These are phyloP conservation scores for Pythium brassicae DNA, from an alignment of 352 stramenopile genomes.

Conservation along the genomic window DNA sequence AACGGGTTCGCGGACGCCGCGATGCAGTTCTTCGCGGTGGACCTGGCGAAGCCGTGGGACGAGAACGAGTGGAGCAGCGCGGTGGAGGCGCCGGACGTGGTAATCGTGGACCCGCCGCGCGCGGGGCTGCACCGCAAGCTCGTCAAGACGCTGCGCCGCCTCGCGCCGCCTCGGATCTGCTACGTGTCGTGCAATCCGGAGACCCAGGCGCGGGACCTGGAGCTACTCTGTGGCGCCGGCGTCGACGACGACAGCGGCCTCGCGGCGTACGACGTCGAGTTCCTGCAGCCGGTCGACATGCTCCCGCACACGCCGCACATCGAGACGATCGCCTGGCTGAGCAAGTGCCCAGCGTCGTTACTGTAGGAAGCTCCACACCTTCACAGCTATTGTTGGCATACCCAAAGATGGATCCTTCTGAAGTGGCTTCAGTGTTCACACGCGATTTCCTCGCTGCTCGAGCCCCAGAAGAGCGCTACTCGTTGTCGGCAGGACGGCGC, in stretches of 20 bases:
- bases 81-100: slow-evolving; percentile 36
- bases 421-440: no score
- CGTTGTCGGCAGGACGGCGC: no score
- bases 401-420: no score
- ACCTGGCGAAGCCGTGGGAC: slow-evolving; percentile 50
- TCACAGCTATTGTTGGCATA: no score
- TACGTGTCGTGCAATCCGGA: slow-evolving; percentile 80
- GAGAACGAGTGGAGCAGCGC: slow-evolving; percentile 31
- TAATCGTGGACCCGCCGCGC: slow-evolving; percentile 74
- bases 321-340: slow-evolving; percentile 72
- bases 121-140: slow-evolving; percentile 68
- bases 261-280: slow-evolving; percentile 32
- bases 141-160: slow-evolving; percentile 39
- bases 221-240: slow-evolving; percentile 27
- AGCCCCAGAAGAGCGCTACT: no score
- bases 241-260: background rate
- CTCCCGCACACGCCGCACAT: slow-evolving; percentile 76
- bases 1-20: slow-evolving; percentile 50
- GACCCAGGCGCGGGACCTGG: slow-evolving; percentile 56
- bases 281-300: slow-evolving; percentile 73
- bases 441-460: no score
- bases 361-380: background rate
- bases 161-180: slow-evolving; percentile 47
- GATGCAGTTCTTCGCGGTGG: slow-evolving; percentile 64
- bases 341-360: slow-evolving; percentile 12